Evolutionary conservation across 2,329 filamentous ascomycete species (phyloP).

Genomic region (Ophiocordyceps sinensis): DNA sequence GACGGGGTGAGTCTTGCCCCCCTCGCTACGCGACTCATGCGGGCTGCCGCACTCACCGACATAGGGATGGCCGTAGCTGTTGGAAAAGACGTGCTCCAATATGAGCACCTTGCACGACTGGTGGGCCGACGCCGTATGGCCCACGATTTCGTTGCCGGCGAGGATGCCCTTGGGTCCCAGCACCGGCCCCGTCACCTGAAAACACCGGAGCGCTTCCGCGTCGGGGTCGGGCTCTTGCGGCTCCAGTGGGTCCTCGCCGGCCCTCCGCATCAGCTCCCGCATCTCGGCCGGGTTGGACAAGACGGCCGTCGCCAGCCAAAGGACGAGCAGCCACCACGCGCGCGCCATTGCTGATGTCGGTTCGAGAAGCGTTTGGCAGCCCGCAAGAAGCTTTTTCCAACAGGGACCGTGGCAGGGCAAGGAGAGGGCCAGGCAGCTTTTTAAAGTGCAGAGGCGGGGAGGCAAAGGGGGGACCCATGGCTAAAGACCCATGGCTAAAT

Average conservation of each 20-base stretch:
- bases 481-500: no score
- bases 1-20: no score
- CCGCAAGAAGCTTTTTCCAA: no score
- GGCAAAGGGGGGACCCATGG: no score
- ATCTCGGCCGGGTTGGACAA: neutral
- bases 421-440: no score
- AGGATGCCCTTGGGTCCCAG: conserved; percentile 29
- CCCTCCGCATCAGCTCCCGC: neutral
- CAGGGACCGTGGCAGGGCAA: no score
- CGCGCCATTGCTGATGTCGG: neutral
- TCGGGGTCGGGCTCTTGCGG: neutral
- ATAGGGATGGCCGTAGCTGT: conserved; percentile 60
- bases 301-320: neutral
- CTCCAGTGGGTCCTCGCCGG: neutral
- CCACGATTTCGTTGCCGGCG: conserved; percentile 2
- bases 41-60: conserved; percentile 49
- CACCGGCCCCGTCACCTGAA: conserved; percentile 56
- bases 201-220: conserved; percentile 31
- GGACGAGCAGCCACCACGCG: neutral
- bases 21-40: no score
- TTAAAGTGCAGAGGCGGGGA: no score
- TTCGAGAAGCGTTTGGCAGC: no score
- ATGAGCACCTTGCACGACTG: conserved; percentile 37
- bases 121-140: neutral
- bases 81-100: conserved; percentile 57